Evolutionary conservation across 441 rosid species (phyloP).

Genomic region (Hura crepitans): DNA sequence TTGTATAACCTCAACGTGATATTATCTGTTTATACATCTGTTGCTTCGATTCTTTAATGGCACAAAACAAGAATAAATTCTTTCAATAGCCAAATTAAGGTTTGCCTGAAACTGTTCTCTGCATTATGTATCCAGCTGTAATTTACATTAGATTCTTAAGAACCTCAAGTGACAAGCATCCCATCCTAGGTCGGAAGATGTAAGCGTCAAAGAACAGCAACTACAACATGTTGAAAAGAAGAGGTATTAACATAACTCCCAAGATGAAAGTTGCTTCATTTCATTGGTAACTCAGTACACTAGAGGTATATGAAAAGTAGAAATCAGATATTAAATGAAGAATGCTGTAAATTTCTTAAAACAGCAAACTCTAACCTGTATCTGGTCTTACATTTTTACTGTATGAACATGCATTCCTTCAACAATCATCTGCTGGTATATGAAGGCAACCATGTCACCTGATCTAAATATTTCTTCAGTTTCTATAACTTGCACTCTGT

Average conservation of each 20-base stretch:
- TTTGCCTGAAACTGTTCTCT: too few species aligned
- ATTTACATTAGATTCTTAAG: too few species aligned
- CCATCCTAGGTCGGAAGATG: too few species aligned
- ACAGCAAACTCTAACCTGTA: conserved; percentile 18
- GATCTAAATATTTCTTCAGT: conserved; percentile 17
- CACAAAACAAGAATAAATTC: too few species aligned
- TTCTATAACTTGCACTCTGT: conserved; percentile 24
- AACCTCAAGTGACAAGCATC: too few species aligned
- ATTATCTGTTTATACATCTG: too few species aligned
- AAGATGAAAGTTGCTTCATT: conserved; percentile 16
- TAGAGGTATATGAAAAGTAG: background rate
- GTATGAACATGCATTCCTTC: conserved; percentile 26
- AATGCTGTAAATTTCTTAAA: conserved; percentile 25
- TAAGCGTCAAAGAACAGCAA: too few species aligned
- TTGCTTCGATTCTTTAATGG: too few species aligned
- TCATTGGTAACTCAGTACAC: conserved; percentile 26
- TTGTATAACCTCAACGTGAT: too few species aligned
- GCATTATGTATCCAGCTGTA: too few species aligned
- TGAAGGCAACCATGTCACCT: conserved; percentile 15
- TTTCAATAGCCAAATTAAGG: too few species aligned
- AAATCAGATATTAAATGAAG: conserved; percentile 13
- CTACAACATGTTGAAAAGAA: background rate
- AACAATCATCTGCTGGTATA: conserved; percentile 14
- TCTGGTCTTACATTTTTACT: conserved; percentile 24
- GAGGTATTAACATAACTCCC: background rate